These are phyloP conservation scores for Linnemannia zychae DNA, from an alignment of 192 early-diverging fungal species.

Conservation along the genomic window DNA sequence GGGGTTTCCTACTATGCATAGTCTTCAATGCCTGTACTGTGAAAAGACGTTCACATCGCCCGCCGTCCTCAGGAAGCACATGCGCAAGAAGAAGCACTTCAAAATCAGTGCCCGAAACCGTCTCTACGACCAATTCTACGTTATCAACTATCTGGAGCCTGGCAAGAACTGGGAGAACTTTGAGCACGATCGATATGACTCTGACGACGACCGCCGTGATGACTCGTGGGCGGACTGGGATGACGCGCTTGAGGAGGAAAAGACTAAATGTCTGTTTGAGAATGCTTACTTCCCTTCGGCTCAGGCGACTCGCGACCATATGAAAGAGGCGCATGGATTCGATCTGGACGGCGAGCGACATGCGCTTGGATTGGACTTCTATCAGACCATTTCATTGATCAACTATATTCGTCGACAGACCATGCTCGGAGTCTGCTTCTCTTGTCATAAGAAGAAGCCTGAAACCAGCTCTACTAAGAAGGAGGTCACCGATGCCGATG, in stretches of 20 bases:
- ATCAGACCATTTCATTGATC: slow-evolving; percentile 86
- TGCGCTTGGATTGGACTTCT: slow-evolving; percentile 78
- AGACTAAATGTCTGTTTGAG: slow-evolving; percentile 89
- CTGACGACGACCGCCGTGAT: slow-evolving; percentile 77
- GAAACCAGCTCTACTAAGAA: slow-evolving; percentile 41
- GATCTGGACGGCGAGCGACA: slow-evolving; percentile 73
- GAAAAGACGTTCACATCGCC: slow-evolving; percentile 92
- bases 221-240: slow-evolving; percentile 88
- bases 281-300: slow-evolving; percentile 70
- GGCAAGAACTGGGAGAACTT: slow-evolving; percentile 93
- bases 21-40: slow-evolving; percentile 91
- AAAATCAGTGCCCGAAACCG: slow-evolving; percentile 92
- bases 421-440: slow-evolving; percentile 74
- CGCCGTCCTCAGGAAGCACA: slow-evolving; percentile 93
- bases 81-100: slow-evolving; percentile 99
- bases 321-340: slow-evolving; percentile 82
- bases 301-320: slow-evolving; percentile 77
- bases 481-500: too few relatives aligned
- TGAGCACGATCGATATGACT: slow-evolving; percentile 84
- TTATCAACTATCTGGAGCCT: slow-evolving; percentile 93
- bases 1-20: too few relatives aligned
- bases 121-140: slow-evolving; percentile 94
- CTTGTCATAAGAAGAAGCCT: slow-evolving; percentile 68
- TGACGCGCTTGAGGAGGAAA: slow-evolving; percentile 72
- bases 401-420: slow-evolving; percentile 87